Evolutionary conservation across 139 green algal genomes (phyloP), one percentile per base, ranked within the genome.

Genomic region (Astrephomene gubernaculifera): DNA sequence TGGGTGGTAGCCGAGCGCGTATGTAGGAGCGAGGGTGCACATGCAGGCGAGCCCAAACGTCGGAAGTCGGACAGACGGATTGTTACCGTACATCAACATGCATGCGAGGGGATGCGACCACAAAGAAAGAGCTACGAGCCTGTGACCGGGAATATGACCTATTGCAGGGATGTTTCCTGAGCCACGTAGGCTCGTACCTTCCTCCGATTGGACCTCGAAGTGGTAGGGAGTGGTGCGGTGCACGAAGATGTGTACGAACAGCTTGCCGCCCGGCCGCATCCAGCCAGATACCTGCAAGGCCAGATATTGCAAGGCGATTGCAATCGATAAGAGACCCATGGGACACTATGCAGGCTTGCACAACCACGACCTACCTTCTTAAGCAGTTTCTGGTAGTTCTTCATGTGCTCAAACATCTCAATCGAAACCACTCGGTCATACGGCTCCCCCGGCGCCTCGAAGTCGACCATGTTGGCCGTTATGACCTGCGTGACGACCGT

Each of bases 321-420:
- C n/a, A n/a, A n/a, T n/a, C n/a, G n/a, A n/a, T n/a, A n/a, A n/a
- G n/a, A n/a, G n/a, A n/a, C n/a, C n/a, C n/a, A n/a, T n/a, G n/a
- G n/a, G n/a, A n/a, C n/a, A n/a, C n/a, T n/a, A n/a, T n/a, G n/a
- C n/a, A n/a, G n/a, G n/a, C n/a, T n/a, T n/a, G n/a, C n/a, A n/a
- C 14, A 17, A 17, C 49, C 6, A 3, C 6, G 35, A 49, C 57
- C 2, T 24, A 79, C 73, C 52, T 86, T 67, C 22, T 45, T 52
- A n/a, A 87, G 39, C 53, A 87, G 81, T 41, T 83, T 74, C 72
- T 90, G 35, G 70, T 94, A 94, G 83, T 94, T 94, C 87, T 97
- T 96, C 95, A 97, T 97, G 93, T 97, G 94, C 91, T 99, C 97
- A 89, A 99, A 98, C 95, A 98, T 98, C 90, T 99, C 97, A n/a